Evolutionary conservation across 768 basidiomycete species (phyloP).

Genomic region (Termitomyces sp.): DNA sequence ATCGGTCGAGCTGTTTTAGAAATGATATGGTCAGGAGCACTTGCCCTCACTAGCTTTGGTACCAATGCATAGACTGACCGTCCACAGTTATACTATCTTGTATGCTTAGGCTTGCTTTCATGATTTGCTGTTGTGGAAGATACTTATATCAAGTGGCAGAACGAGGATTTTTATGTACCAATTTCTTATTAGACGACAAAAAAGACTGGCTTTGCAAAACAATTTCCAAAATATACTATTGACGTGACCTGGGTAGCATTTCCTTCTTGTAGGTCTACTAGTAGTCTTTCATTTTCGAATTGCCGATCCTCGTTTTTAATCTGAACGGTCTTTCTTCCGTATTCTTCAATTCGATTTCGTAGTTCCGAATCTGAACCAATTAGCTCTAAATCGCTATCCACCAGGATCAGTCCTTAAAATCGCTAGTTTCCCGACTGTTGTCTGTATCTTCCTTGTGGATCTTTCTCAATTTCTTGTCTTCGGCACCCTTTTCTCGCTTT

Average conservation of each 20-base stretch:
- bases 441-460: background rate
- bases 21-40: slow-evolving; percentile 51
- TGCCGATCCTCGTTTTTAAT: background rate
- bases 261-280: no score
- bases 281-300: background rate
- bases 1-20: slow-evolving; percentile 52
- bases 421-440: background rate
- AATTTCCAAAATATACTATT: no score
- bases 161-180: background rate
- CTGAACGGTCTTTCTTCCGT: background rate
- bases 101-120: background rate
- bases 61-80: slow-evolving; percentile 14
- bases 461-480: background rate
- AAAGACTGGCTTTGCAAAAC: no score
- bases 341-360: background rate
- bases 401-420: background rate
- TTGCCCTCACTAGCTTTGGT: slow-evolving; percentile 51
- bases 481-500: background rate
- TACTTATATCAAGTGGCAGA: background rate
- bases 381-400: background rate
- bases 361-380: background rate
- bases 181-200: background rate
- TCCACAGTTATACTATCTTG: background rate
- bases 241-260: no score
- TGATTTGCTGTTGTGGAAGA: background rate